Base-by-base conservation (phyloP, 2,329 filamentous ascomycete species). In the Fusarium chuoi region DNA sequence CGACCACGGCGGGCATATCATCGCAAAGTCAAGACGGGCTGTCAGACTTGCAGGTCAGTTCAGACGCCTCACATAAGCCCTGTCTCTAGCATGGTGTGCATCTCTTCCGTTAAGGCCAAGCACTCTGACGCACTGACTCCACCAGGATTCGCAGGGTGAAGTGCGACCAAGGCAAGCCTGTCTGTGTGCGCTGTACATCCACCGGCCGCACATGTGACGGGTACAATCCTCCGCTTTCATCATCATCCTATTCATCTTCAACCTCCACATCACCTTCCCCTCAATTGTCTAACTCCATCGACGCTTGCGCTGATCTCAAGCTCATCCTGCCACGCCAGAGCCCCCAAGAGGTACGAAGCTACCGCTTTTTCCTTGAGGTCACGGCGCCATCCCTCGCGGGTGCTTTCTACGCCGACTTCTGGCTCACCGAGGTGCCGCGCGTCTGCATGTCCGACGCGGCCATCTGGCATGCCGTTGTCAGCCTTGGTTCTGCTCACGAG, bases 401-500 rank as follows among this genome's bases (percentile, higher is more conserved):
- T 0, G 24, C 42, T 6, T 72, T 72, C 7, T 49, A 72, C 10
- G n/a, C 30, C 9, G 70, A 72, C 14, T 72, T 66, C 28, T 72
- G 70, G 70, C 49, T 63, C 1, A 0, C 9, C 1, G 63, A 72
- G 10, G n/a, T 72, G 3, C 68, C 68, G 0, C 54, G 59, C 7
- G 52, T 64, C 13, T 72, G 70, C 6, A 41, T 68, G 4, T 49
- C 55, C 0, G 70, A 72, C 42, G 30, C 63, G 1, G 70, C 64
- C 1, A 68, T 72, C 10, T 72, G 70, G 70, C 68, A 72, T 18
- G 70, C 70, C 1, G 55, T 69, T 3, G 68, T 72, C 5, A 72
- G 68, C 18, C 57, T 72, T 1, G 68, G 68, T 2, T 49, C 64
- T 11, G 58, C 64, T 0, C 68, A 72, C 6, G 68, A 72, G 41